Conservation (phyloP, 2,329 filamentous ascomycete genomes). For the Diplodia mutila region DNA sequence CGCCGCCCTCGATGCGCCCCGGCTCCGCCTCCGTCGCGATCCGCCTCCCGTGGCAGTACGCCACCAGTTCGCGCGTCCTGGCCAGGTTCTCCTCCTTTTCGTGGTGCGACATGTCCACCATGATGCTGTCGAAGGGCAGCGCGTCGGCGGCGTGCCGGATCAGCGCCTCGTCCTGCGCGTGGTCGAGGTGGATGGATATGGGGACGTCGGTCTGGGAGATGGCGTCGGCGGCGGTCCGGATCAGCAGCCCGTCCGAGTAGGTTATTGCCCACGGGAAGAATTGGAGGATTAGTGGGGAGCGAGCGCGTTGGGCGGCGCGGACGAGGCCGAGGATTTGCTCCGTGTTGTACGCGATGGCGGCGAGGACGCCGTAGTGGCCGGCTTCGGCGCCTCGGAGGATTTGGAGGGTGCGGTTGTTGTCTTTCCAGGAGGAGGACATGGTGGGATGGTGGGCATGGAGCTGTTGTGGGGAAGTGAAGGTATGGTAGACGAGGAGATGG, state of each 20-base stretch:
- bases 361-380: slow-evolving; percentile 63
- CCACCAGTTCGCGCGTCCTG: slow-evolving; percentile 63
- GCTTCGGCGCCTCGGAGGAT: slow-evolving; percentile 61
- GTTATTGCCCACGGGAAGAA: slow-evolving; percentile 67
- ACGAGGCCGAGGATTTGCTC: slow-evolving; percentile 42
- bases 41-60: slow-evolving; percentile 64
- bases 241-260: slow-evolving; percentile 59
- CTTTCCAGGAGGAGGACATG: slow-evolving; percentile 8
- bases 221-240: slow-evolving; percentile 52
- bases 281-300: slow-evolving; percentile 42
- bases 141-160: slow-evolving; percentile 49
- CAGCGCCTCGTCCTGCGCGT: slow-evolving; percentile 50
- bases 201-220: slow-evolving; percentile 46
- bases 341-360: slow-evolving; percentile 45
- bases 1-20: slow-evolving; percentile 70
- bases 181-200: slow-evolving; percentile 53
- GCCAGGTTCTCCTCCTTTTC: slow-evolving; percentile 70
- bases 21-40: slow-evolving; percentile 73
- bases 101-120: slow-evolving; percentile 77
- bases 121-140: slow-evolving; percentile 70
- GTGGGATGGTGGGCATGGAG: background rate
- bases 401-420: slow-evolving; percentile 37
- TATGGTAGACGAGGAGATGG: background rate
- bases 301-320: slow-evolving; percentile 39
- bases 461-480: background rate